Evolutionary conservation across 1,139 yeast genomes (phyloP).

Genomic region (Saccharomycopsis phalli): DNA sequence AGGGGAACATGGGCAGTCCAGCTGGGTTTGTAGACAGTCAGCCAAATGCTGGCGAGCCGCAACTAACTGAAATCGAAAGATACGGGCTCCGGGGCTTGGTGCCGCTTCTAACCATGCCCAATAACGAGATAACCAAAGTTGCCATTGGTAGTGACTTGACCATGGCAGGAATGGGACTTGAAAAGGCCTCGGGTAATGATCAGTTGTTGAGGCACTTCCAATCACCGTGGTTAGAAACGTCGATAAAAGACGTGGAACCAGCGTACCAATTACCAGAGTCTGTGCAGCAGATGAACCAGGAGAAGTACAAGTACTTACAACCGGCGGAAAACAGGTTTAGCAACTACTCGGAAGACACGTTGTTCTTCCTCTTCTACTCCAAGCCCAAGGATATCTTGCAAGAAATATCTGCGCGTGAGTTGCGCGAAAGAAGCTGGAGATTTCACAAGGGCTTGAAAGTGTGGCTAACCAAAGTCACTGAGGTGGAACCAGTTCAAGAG

Average conservation of each 20-base stretch:
- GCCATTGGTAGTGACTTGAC: conserved; percentile 82
- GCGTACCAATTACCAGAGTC: conserved; percentile 47
- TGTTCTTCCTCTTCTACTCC: conserved; percentile 88
- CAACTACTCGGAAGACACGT: conserved; percentile 80
- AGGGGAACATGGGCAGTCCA: not conserved
- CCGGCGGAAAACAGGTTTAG: conserved; percentile 63
- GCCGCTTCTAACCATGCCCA: conserved; percentile 61
- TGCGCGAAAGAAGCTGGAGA: conserved; percentile 89
- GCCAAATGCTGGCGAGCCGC: conserved; percentile 15
- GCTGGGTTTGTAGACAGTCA: not conserved
- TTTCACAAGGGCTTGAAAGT: conserved; percentile 93
- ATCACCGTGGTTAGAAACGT: conserved; percentile 92
- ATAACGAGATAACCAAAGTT: conserved; percentile 54
- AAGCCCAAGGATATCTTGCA: conserved; percentile 91
- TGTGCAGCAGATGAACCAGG: conserved; percentile 21
- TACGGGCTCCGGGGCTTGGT: conserved; percentile 72
- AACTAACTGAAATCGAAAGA: conserved; percentile 35
- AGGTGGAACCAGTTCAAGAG: conserved; percentile 80
- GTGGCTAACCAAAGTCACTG: conserved; percentile 93
- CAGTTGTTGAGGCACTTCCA: conserved; percentile 65
- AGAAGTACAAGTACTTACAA: conserved; percentile 35
- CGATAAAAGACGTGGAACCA: conserved; percentile 89
- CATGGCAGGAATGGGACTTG: conserved; percentile 61
- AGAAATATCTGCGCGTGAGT: conserved; percentile 87
- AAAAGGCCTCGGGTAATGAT: conserved; percentile 27